Base-by-base conservation (phyloP, 345 rosid species). In the Populus pruinosa region DNA sequence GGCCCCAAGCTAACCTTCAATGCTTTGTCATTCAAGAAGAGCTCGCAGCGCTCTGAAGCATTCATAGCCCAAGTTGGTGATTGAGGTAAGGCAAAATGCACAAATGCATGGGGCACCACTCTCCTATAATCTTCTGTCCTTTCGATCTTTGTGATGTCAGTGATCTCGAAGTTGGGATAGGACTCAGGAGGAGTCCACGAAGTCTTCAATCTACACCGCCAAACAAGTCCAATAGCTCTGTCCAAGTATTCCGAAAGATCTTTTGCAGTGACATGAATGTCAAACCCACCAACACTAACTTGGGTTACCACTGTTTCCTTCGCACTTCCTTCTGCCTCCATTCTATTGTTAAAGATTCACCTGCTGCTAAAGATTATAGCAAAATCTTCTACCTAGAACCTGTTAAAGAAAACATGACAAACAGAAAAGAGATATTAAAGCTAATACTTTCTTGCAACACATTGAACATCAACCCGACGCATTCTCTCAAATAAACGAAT, bases 141-240 rank as follows among this genome's bases (percentile, higher is more conserved):
- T 72, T 2, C 72, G 67, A 86, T 83, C 44, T 27, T 59, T 38
- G 85, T 68, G 33, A 81, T 75, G 75, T 85, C 76, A 0, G 53
- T 20, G 74, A 88, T 82, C 72, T 80, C 85, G 71, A 88, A 95
- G 68, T 90, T 78, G 7, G 97, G 99, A 80, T 86, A 90, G 20
- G 96, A 90, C 16, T 92, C 94, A 2, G 83, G 93, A 66, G 98
- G 98, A 38, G 97, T 95, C 90, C 92, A 91, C 31, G 99, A 95
- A 25, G 89, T 90, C 86, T 93, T 93, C 84, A 91, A 72, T 77
- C 97, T 88, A 82, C 97, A 93, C 56, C 96, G 85, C 91, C 91
- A 90, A 71, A 93, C 86, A 50, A 80, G 76, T 41, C 98, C 97
- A 56, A 91, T 69, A 82, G 84, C 84, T 1, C 70, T 69, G 66